Base-by-base conservation (phyloP, 495 filamentous ascomycete species). In the Penicillium goetzii region DNA sequence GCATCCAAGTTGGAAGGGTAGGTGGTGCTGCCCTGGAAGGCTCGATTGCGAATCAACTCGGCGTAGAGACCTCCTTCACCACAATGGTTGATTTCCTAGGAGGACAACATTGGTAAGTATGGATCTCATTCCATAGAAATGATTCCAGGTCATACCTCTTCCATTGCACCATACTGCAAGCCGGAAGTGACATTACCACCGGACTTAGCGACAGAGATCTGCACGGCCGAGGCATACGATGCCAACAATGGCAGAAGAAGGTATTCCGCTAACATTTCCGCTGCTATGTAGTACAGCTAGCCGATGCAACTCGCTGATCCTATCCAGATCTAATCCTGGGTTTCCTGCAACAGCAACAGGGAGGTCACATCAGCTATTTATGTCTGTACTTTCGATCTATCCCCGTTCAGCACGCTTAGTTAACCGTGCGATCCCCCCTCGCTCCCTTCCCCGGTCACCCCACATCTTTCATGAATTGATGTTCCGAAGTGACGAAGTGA, bases 41-140 rank as follows among this genome's bases (percentile, higher is more conserved):
- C 90, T 56, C 88, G 79, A 70, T 93, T 92, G 54, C 80, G 79
- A 57, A 92, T 87, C 33, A 92, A 71, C 67, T 92, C 89, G 36
- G 87, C 90, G 66, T 92, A 91, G 53, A 92, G 81, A 40, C 90
- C 90, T 25, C 90, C 90, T 68, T 92, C 90, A 21, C 88, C 89
- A 12, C 84, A 89, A 69, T 92, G 85, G 71, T 90, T 89, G 74
- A 90, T 90, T 69, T 90, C 88, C 85, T 88, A 53, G 0, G 0
- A 26, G 3, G 21, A 28, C 11, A 56, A 9, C 30, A 5, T 1
- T 30, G 15, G 10, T 21, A 25, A 23, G 2, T 23, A 47, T 23
- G 2, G 3, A 7, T 12, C 19, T 47, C 43, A 12, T 12, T 14
- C 19, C 1, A 23, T 23, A 4, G 19, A 5, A 47, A n/a, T 11